Evolutionary conservation across 345 rosid species (phyloP).

Genomic region (Syzygium jambos): DNA sequence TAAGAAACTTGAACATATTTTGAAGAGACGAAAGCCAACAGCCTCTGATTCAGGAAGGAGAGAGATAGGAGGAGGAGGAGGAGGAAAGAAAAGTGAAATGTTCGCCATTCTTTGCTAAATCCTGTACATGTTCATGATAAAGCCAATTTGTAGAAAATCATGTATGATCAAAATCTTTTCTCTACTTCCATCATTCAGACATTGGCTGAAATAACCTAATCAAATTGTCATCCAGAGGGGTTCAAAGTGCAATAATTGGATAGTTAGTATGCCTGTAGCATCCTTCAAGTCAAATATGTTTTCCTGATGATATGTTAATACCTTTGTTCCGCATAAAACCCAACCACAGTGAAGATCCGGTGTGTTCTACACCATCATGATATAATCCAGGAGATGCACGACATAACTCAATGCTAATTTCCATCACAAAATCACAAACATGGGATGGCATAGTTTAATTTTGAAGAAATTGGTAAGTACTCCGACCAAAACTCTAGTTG

Average conservation of each 20-base stretch:
- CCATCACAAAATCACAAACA: not conserved
- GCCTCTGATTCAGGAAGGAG: not conserved
- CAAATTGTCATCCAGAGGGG: not conserved
- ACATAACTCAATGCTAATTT: not conserved
- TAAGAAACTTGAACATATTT: constrained; percentile 26
- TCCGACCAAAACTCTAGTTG: not conserved
- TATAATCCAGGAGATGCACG: not conserved
- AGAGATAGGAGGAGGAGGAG: not conserved
- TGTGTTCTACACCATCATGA: not conserved
- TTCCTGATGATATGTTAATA: not conserved
- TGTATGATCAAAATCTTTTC: not conserved
- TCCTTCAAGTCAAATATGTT: not conserved
- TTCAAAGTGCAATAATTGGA: not conserved
- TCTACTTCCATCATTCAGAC: not conserved
- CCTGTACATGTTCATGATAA: not conserved
- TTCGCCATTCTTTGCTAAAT: not conserved
- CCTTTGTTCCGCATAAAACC: too few species aligned
- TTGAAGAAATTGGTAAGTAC: not conserved
- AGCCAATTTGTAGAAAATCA: not conserved
- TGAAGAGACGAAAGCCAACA: not conserved
- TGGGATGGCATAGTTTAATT: not conserved
- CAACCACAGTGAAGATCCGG: not conserved
- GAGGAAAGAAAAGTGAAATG: not conserved
- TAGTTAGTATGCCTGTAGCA: not conserved
- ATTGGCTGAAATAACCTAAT: not conserved